Conservation (phyloP, 768 basidiomycete genomes). For the Collybiopsis confluens region DNA sequence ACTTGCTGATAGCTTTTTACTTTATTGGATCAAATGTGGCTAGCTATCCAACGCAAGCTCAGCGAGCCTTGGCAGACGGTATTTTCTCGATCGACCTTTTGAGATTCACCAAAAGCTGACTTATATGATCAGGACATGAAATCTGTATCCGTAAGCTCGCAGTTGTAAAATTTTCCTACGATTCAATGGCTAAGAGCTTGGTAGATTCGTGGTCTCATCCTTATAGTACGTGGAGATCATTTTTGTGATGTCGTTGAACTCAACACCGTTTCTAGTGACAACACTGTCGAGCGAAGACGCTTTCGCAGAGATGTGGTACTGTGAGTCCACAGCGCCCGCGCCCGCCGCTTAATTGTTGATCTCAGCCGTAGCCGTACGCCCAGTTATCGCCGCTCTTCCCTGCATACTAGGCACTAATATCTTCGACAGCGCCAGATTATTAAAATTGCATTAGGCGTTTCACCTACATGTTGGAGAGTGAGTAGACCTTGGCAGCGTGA, state of each 20-base stretch:
- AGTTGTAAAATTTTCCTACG: background rate
- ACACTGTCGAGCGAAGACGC: conserved; percentile 56
- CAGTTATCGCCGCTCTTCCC: background rate
- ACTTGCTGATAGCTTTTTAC: conserved; percentile 43
- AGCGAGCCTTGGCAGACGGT: conserved; percentile 46
- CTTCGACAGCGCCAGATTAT: conserved; percentile 44
- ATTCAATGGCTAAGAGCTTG: background rate
- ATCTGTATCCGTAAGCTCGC: conserved; percentile 51
- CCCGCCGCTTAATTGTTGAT: background rate
- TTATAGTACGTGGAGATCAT: conserved; percentile 35
- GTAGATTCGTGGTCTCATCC: conserved; percentile 53
- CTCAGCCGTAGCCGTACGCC: background rate
- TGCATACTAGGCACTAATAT: background rate
- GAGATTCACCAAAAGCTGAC: background rate
- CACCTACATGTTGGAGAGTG: conserved; percentile 59
- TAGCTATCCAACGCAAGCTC: conserved; percentile 52
- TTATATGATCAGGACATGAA: conserved; percentile 36
- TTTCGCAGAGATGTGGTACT: conserved; percentile 78
- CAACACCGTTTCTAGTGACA: no score
- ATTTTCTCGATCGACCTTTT: background rate
- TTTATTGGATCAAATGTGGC: conserved; percentile 57
- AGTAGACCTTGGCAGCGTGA: conserved; percentile 10
- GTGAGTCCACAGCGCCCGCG: conserved; percentile 24
- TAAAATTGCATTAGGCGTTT: conserved; percentile 50
- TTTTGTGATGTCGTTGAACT: background rate